Conservation (phyloP, 352 stramenopile genomes). For the Aphanomyces invadans region DNA sequence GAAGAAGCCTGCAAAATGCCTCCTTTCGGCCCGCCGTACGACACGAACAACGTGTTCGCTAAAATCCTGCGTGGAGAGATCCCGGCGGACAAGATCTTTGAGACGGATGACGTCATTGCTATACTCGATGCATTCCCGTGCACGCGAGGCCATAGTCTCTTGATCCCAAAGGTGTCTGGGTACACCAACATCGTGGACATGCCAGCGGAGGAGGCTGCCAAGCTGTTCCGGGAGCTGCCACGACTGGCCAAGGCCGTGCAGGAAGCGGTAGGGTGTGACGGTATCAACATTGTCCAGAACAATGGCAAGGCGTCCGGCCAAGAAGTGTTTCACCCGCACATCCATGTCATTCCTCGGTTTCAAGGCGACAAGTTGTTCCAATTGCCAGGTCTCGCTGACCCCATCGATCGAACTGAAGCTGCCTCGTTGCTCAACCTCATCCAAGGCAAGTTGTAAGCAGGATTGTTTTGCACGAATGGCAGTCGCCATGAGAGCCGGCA, state of each 20-base stretch:
- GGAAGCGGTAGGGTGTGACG: constrained; percentile 52
- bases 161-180: constrained; percentile 58
- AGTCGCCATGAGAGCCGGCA: too few relatives aligned
- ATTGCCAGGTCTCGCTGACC: constrained; percentile 41
- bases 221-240: constrained; percentile 65
- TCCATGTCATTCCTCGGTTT: constrained; percentile 76
- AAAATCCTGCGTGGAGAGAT: constrained; percentile 78
- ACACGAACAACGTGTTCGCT: constrained; percentile 67
- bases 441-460: constrained; percentile 54
- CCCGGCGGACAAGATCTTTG: constrained; percentile 76
- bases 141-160: constrained; percentile 52
- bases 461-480: too few relatives aligned
- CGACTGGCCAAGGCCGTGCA: constrained; percentile 67
- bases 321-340: constrained; percentile 68
- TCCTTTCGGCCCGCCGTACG: constrained; percentile 30
- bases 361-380: constrained; percentile 47
- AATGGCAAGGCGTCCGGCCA: constrained; percentile 58
- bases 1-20: not conserved
- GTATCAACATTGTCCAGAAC: constrained; percentile 81
- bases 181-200: constrained; percentile 59
- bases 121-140: constrained; percentile 75
- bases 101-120: constrained; percentile 76
- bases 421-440: constrained; percentile 61
- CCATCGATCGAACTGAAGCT: constrained; percentile 61
- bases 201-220: constrained; percentile 53